Percentiles rank a stretch among this genome's conserved stretches.
Evolutionary conservation across 2,329 filamentous ascomycete species (phyloP).

Genomic region (Aspergillus quadricinctus): DNA sequence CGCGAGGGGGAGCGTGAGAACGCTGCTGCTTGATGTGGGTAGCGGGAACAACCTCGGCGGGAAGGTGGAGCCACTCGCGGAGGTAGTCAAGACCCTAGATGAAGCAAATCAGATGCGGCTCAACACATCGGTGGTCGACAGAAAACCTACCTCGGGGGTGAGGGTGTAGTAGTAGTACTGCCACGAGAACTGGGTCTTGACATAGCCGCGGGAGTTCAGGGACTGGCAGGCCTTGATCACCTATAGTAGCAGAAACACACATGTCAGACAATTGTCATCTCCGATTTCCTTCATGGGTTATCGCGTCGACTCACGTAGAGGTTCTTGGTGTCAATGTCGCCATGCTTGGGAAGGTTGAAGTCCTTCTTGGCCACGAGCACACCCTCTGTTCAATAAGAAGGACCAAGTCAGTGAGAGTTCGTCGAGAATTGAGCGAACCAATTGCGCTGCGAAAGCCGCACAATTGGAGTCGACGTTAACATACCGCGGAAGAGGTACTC

Average conservation of each 20-base stretch:
- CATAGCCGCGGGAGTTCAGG: constrained; percentile 92
- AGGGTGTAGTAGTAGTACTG: constrained; percentile 99
- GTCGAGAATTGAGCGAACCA: constrained; percentile 5
- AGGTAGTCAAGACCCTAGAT: constrained; percentile 91
- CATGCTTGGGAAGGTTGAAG: constrained; percentile 96
- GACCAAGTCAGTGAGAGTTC: constrained; percentile 9
- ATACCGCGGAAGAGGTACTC: constrained; percentile 96
- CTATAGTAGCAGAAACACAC: constrained; percentile 27
- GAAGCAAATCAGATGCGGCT: constrained; percentile 3
- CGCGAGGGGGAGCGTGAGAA: constrained; percentile 94
- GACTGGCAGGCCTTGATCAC: constrained; percentile 99
- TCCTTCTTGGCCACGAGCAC: constrained; percentile 98
- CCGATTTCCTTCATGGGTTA: neutral
- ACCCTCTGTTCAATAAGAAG: constrained; percentile 51
- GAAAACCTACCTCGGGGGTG: constrained; percentile 65
- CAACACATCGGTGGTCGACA: too few species aligned
- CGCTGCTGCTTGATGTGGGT: constrained; percentile 99
- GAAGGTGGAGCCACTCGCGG: constrained; percentile 99
- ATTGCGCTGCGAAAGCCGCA: neutral
- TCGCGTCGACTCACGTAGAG: constrained; percentile 61
- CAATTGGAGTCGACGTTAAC: constrained; percentile 25
- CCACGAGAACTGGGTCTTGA: constrained; percentile 99
- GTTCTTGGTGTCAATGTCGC: constrained; percentile 99
- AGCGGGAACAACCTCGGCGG: constrained; percentile 97
- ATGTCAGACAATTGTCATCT: constrained; percentile 6